Base-by-base conservation (phyloP, 306 rosid genomes). In the Fagus crenata region DNA sequence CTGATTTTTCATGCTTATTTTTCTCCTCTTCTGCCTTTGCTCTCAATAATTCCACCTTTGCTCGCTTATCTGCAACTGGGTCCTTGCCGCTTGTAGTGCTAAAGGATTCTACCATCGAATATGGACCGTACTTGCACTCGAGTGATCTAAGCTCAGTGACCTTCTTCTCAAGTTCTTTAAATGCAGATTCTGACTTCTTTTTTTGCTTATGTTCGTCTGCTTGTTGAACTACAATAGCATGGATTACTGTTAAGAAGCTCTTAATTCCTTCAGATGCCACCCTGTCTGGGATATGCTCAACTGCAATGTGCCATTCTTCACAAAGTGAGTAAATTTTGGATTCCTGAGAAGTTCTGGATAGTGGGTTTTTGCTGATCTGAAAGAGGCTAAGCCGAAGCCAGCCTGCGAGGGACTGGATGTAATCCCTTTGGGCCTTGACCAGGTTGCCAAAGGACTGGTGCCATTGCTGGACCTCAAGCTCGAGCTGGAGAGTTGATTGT, bases 341-440 rank as follows among this genome's bases (percentile, higher is more conserved):
- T 68, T 89, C 96, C 72, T 87, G 91, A 0, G 85, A 35, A 15
- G 90, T 73, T 86, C 84, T 87, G 72, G 88, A 75, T 4, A 86
- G 76, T 3, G 93, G 89, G 69, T 82, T 90, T 78, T 84, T 81
- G 74, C 69, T 84, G 31, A 95, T 84, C 78, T 95, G 99, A 82
- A 90, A 89, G 75, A 92, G 97, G 77, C 96, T 88, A 31, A 92
- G 96, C 65, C 97, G 96, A 59, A 95, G 92, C 99, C 99, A 95
- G 59, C 93, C 89, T 3, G 91, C 85, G 78, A 95, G 98, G 53
- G 97, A 90, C 75, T 89, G 92, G 79, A 95, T 83, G 15, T 95
- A 95, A 36, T 92, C 99, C 4, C 84, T 84, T 75, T 92, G 97
- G 7, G 97, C 89, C 76, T 86, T 90, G 83, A 90, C 91, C 67